A percentile compares a stretch with the other conserved stretches of the same genome.
Evolutionary conservation across 2,329 filamentous ascomycete species (phyloP).

Genomic region (Fusarium udum): DNA sequence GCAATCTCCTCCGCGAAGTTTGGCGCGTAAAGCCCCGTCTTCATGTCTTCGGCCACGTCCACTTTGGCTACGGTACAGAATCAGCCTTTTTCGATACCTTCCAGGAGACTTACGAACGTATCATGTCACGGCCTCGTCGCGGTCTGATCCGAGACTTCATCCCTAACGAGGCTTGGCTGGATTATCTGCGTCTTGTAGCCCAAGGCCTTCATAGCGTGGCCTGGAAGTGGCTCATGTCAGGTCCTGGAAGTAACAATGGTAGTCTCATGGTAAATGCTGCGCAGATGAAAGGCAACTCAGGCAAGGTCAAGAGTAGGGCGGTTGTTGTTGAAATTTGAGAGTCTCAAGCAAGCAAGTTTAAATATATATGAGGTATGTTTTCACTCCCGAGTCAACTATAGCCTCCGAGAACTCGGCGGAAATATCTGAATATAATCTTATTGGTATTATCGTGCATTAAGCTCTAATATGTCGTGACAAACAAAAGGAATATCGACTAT

Average conservation of each 20-base stretch:
- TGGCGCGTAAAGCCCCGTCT: slow-evolving; percentile 78
- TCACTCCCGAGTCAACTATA: background rate
- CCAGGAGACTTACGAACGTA: slow-evolving; percentile 76
- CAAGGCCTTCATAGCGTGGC: slow-evolving; percentile 59
- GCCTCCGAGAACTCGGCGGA: background rate
- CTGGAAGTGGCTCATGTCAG: slow-evolving; percentile 67
- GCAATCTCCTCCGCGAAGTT: slow-evolving; percentile 74
- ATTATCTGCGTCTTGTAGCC: slow-evolving; percentile 55
- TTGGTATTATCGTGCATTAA: slow-evolving; percentile 19
- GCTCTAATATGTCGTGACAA: slow-evolving; percentile 11
- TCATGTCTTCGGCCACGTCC: slow-evolving; percentile 88
- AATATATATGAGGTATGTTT: background rate
- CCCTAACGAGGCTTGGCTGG: slow-evolving; percentile 57
- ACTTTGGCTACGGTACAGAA: slow-evolving; percentile 77
- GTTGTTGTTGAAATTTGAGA: slow-evolving; percentile 49
- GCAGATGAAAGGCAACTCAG: slow-evolving; percentile 64
- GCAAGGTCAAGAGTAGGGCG: slow-evolving; percentile 55
- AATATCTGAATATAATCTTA: background rate
- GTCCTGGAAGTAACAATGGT: slow-evolving; percentile 60
- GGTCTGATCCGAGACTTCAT: slow-evolving; percentile 58
- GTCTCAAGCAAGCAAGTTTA: background rate
- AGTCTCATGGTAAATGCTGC: slow-evolving; percentile 66
- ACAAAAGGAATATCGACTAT: slow-evolving; percentile 18
- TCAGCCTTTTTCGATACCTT: slow-evolving; percentile 78
- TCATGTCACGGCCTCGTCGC: slow-evolving; percentile 57